phyloP scores from a whole-genome alignment of 2,329 filamentous ascomycete species.

The Cordyceps militaris region DNA sequence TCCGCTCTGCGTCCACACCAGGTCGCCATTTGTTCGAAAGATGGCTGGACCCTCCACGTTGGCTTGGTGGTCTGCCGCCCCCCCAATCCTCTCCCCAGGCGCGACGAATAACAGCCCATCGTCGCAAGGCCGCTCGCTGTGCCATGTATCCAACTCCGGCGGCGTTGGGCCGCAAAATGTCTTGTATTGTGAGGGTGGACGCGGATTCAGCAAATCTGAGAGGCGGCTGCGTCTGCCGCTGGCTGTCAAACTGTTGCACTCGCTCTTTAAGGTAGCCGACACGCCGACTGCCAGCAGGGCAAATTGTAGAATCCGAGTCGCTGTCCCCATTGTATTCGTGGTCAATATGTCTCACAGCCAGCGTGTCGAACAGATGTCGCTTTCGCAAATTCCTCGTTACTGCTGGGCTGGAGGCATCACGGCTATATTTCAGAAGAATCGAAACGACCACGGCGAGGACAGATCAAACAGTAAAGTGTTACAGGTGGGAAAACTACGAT shows the following conservation, averaged over 20 bases:
- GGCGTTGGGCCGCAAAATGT: constrained; percentile 11
- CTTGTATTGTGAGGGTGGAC: not conserved
- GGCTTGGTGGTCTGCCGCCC: constrained; percentile 13
- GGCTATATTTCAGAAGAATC: not conserved
- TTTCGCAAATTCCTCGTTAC: not conserved
- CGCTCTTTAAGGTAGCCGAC: not conserved
- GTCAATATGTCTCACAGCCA: not conserved
- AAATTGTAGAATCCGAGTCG: not conserved
- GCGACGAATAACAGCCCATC: constrained; percentile 32
- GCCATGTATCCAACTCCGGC: constrained; percentile 27
- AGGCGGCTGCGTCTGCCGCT: not conserved
- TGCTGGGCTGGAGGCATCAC: not conserved
- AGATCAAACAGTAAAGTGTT: constrained; percentile 1
- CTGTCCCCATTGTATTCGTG: not conserved
- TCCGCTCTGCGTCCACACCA: constrained; percentile 37
- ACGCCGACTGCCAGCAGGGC: not conserved
- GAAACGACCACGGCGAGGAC: not conserved
- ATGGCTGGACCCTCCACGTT: constrained; percentile 34
- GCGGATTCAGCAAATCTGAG: not conserved
- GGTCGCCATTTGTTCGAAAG: constrained; percentile 34
- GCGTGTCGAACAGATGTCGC: not conserved
- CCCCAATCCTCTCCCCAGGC: constrained; percentile 23
- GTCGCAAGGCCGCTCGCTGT: constrained; percentile 28
- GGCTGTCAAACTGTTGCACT: not conserved
- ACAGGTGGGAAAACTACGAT: not conserved